Conservation (phyloP, 1,139 yeast genomes). For the Taphrina populina region DNA sequence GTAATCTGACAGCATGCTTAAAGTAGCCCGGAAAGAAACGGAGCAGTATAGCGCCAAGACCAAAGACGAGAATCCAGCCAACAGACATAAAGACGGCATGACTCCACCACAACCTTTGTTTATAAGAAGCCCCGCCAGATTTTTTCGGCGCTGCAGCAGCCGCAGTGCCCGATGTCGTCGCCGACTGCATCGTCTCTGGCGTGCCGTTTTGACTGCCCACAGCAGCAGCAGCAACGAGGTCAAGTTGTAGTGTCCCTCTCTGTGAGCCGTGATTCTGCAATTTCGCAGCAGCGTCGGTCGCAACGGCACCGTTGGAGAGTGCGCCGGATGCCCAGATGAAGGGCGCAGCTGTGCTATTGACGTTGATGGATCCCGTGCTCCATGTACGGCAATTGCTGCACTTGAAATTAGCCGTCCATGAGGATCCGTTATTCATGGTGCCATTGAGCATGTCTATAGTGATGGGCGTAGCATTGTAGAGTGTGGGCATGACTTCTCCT, state of each 20-base stretch:
- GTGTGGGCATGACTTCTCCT: constrained; percentile 1
- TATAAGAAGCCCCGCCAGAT: neutral
- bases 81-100: constrained; percentile 14
- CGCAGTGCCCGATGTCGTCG: neutral
- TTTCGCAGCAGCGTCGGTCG: neutral
- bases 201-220: constrained; percentile 1
- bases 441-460: neutral
- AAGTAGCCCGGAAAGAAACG: constrained; percentile 10
- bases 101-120: constrained; percentile 1
- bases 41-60: constrained; percentile 6
- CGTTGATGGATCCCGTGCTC: neutral
- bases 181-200: neutral
- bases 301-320: neutral
- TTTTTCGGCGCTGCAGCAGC: neutral
- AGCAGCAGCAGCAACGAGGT: neutral
- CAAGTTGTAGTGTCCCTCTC: neutral
- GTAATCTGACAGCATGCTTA: constrained; percentile 2
- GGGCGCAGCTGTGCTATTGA: neutral
- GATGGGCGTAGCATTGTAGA: constrained; percentile 9
- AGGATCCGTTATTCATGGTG: neutral
- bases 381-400: constrained; percentile 11
- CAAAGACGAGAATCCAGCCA: constrained; percentile 3
- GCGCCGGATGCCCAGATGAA: constrained; percentile 5
- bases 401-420: constrained; percentile 6
- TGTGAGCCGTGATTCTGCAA: neutral